Evolutionary conservation across 139 green algal genomes (phyloP).

Genomic region (Parachlorella kessleri): DNA sequence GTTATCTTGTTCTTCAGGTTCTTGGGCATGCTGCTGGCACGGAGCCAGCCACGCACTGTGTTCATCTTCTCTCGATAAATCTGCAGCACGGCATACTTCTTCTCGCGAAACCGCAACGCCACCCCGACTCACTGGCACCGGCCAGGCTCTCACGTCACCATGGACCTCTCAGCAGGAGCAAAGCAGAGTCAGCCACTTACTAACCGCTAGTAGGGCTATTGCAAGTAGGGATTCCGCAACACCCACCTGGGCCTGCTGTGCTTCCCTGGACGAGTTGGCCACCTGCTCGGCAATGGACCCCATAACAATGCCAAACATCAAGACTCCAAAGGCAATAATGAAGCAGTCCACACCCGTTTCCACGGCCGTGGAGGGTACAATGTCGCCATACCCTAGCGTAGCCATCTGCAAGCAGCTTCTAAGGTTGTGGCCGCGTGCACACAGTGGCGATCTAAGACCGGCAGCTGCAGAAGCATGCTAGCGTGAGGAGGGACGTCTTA

Average conservation of each 20-base stretch:
- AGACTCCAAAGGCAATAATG: conserved; percentile 4
- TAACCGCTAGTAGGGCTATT: too few species aligned
- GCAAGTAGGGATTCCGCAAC: too few species aligned
- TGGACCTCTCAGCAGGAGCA: too few species aligned
- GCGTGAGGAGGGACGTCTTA: too few species aligned
- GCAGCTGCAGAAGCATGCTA: too few species aligned
- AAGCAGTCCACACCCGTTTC: not conserved
- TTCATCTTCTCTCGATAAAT: conserved; percentile 26
- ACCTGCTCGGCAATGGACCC: conserved; percentile 15
- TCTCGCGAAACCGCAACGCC: too few species aligned
- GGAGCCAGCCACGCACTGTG: conserved; percentile 27
- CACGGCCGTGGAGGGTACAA: not conserved
- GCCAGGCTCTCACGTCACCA: too few species aligned
- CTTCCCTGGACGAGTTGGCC: conserved; percentile 20
- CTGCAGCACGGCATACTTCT: not conserved
- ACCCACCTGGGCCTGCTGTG: conserved; percentile 15
- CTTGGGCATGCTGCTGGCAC: not conserved
- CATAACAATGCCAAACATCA: conserved; percentile 26
- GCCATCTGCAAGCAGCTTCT: too few species aligned
- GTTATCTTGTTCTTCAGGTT: conserved; percentile 18
- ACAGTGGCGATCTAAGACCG: too few species aligned
- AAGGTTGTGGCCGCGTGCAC: too few species aligned
- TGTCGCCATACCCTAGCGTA: conserved; percentile 6
- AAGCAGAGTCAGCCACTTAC: too few species aligned
- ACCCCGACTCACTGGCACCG: too few species aligned